A percentile compares a stretch with the other conserved stretches of the same genome.
Conservation (phyloP, 202 grass and related monocot genomes). For the Setaria italica region DNA sequence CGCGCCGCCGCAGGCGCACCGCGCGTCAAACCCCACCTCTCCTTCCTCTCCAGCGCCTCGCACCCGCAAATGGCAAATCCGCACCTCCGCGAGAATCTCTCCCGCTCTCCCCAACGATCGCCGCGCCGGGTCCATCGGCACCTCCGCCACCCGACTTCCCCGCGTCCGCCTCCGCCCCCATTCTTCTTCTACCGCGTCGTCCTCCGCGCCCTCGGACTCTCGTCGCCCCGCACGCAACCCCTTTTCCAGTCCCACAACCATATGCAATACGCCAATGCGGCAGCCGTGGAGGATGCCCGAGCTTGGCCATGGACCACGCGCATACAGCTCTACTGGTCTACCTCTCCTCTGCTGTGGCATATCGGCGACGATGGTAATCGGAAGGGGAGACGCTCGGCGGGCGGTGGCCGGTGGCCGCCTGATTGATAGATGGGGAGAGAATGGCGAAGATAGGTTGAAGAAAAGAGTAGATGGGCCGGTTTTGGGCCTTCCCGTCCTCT, state of each 20-base stretch:
- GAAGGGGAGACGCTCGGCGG: neutral
- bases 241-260: neutral
- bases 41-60: constrained; percentile 1
- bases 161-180: neutral
- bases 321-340: neutral
- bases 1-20: constrained; percentile 30
- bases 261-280: neutral
- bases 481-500: neutral
- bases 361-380: neutral
- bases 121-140: neutral
- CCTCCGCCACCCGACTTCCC: constrained; percentile 4
- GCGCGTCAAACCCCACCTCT: neutral
- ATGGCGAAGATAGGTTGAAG: neutral
- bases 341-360: neutral
- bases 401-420: neutral
- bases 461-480: neutral
- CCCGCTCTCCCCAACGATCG: neutral
- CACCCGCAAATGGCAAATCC: neutral
- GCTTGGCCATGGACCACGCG: neutral
- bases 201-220: neutral
- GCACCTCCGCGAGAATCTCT: constrained; percentile 13
- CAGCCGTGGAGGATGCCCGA: neutral
- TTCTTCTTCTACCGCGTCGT: neutral
- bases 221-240: neutral
- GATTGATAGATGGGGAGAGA: neutral